Evolutionary conservation across 2,329 filamentous ascomycete genomes (phyloP), one percentile per base, ranked within the genome.

Genomic region (Fusarium sp.): DNA sequence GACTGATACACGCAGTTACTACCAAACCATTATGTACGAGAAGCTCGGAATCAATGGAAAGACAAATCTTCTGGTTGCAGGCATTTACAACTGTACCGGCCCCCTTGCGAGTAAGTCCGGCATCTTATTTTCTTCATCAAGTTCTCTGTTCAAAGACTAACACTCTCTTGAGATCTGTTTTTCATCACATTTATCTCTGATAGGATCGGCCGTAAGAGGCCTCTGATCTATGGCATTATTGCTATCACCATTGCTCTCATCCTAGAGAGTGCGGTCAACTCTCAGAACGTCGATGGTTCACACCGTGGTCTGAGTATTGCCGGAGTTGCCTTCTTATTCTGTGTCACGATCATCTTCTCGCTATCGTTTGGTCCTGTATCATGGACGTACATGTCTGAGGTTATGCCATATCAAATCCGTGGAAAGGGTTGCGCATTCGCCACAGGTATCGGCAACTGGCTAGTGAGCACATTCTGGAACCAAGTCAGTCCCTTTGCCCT

Each of bases 211-310:
- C 88, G 92, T 48, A 86, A 91, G 15, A 86, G 86, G 72, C 85
- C 93, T 62, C 92, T 94, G 87, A 82, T 93, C 31, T 87, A 91
- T 72, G 91, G 91, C 48, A 88, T 88, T 48, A 79, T 87, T 5
- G 88, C 82, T 17, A 90, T 91, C 49, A 87, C 86, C 15, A 81
- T 90, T 49, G 88, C 88, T 0, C 81, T 92, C 1, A 84, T 90
- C 72, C 88, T 88, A 73, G 89, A 91, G 78, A 88, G 85, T 2
- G 84, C 83, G 6, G 82, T 90, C 63, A 89, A 88, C 73, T 86
- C 85, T 18, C 85, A 86, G 68, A 88, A 88, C 71, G 74, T 79
- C 2, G 80, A 84, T 33, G 76, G 75, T 3, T 45, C 59, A 15
- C 76, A 71, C 47, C 80, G 83, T 47, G 82, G 83, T 18, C 84